Percentiles rank a stretch among this genome's conserved stretches.
These are phyloP conservation scores for Limonomyces culmigenus DNA, from an alignment of 1,284 basidiomycete genomes.

Conservation along the genomic window DNA sequence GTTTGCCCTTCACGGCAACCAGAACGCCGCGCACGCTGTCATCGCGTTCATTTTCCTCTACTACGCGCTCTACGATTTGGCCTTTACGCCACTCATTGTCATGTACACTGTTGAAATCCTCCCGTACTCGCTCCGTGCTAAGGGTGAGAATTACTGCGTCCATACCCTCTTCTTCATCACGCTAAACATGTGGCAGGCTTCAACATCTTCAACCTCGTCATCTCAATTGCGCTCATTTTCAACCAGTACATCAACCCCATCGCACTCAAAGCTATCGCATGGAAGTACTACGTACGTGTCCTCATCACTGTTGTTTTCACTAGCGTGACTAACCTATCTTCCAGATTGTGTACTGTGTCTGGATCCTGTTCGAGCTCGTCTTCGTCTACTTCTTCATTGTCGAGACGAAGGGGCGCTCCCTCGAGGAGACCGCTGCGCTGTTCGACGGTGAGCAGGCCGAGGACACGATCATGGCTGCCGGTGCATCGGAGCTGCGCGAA, in stretches of 20 bases:
- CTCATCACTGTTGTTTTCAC: not conserved
- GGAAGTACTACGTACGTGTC: slow-evolving; percentile 36
- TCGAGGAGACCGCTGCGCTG: slow-evolving; percentile 1
- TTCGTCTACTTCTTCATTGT: slow-evolving; percentile 6
- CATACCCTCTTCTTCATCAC: no score
- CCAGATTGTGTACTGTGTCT: slow-evolving; percentile 23
- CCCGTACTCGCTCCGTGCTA: slow-evolving; percentile 56
- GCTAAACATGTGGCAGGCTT: no score
- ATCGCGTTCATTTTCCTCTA: slow-evolving; percentile 32
- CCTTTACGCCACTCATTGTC: slow-evolving; percentile 59
- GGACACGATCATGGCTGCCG: no score
- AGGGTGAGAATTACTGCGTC: no score
- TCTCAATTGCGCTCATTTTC: slow-evolving; percentile 54
- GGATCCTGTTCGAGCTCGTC: slow-evolving; percentile 19
- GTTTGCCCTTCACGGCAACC: slow-evolving; percentile 17
- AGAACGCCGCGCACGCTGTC: slow-evolving; percentile 22
- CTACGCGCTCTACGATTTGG: slow-evolving; percentile 33
- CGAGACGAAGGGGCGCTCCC: not conserved
- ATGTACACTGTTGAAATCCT: slow-evolving; percentile 64
- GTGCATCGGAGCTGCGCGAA: no score
- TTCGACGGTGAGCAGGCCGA: slow-evolving; percentile 1
- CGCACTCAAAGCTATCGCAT: slow-evolving; percentile 31
- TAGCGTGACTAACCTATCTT: not conserved
- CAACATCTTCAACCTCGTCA: slow-evolving; percentile 51
- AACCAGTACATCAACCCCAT: slow-evolving; percentile 75